Conservation (phyloP, 169 alveolate genomes). For the Eimeria falciformis region DNA sequence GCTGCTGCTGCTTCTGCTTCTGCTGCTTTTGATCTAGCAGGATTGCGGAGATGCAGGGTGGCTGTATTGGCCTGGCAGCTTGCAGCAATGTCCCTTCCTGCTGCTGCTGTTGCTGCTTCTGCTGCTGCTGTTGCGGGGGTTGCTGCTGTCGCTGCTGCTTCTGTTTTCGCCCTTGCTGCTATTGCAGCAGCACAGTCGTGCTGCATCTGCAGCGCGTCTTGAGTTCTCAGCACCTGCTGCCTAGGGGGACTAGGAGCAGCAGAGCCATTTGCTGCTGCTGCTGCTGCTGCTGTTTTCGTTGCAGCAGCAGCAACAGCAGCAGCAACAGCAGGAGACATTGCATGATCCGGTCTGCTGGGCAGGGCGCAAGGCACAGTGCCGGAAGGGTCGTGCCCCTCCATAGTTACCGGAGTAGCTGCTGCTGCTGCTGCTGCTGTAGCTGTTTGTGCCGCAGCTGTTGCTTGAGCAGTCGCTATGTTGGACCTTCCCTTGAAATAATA, state of each 20-base stretch:
- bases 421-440: neutral
- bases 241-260: neutral
- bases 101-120: slow-evolving; percentile 1
- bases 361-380: neutral
- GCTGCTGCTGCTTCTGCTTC: neutral
- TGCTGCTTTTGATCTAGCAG: neutral
- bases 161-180: neutral
- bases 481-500: neutral
- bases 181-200: neutral
- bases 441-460: neutral
- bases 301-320: neutral
- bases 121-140: neutral
- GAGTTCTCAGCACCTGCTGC: neutral
- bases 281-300: neutral
- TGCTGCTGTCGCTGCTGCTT: slow-evolving; percentile 34
- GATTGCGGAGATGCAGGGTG: neutral
- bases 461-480: neutral
- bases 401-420: neutral
- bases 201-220: neutral
- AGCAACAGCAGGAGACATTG: neutral
- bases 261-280: neutral
- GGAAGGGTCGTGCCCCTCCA: neutral
- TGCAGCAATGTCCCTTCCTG: neutral
- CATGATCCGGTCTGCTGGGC: neutral
- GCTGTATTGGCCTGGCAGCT: neutral